A percentile compares a stretch with the other conserved stretches of the same genome.
Conservation (phyloP, 257 asterid species). For the Jaltomata sinuosa region DNA sequence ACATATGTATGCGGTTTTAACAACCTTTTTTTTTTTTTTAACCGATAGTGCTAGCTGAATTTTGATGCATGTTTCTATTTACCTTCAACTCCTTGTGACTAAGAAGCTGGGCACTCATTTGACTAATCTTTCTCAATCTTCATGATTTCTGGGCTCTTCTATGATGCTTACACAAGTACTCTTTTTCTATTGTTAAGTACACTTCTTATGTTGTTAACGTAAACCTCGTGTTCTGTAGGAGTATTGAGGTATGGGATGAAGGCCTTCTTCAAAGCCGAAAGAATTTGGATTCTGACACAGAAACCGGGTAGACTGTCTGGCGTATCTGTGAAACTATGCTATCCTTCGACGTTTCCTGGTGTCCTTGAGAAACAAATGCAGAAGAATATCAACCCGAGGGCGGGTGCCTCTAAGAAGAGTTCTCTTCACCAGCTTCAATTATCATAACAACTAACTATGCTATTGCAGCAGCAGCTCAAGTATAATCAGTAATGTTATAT, state of each 20-base stretch:
- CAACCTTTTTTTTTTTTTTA: neutral
- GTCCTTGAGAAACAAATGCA: neutral
- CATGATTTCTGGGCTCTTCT: neutral
- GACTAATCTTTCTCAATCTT: neutral
- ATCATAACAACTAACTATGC: neutral
- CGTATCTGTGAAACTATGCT: neutral
- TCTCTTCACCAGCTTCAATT: neutral
- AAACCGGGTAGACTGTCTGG: constrained; percentile 1
- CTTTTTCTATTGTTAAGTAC: neutral
- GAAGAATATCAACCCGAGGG: neutral
- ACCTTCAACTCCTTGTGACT: neutral
- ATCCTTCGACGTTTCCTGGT: neutral
- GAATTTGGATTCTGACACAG: constrained; percentile 35
- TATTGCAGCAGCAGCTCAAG: neutral
- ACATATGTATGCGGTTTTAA: neutral
- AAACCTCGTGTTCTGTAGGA: constrained; percentile 23
- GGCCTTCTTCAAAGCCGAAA: constrained; percentile 58
- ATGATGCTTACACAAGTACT: neutral
- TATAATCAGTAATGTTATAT: neutral
- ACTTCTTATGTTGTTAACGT: neutral
- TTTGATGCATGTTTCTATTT: neutral
- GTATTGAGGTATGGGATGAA: constrained; percentile 74
- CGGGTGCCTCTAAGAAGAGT: neutral
- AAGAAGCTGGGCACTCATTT: neutral
- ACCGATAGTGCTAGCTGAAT: neutral